phyloP scores from a whole-genome alignment of 2,329 filamentous ascomycete genomes.

The Leptographium radiaticola region DNA sequence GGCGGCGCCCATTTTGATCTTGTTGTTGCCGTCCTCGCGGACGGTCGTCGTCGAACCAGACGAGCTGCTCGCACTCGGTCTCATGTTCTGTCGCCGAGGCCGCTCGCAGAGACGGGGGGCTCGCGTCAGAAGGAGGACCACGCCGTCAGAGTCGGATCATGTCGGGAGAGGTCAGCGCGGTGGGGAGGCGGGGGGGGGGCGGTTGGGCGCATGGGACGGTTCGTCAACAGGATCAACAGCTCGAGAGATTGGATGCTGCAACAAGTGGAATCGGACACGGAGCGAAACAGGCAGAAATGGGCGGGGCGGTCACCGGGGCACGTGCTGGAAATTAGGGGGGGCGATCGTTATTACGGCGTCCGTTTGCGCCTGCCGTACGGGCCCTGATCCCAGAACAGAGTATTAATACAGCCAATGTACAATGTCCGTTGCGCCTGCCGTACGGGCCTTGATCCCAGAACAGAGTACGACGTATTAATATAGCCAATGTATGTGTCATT shows the following conservation, averaged over 20 bases:
- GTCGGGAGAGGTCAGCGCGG: not conserved
- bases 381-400: no score
- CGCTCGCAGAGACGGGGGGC: not conserved
- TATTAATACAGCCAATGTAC: no score
- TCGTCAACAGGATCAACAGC: not conserved
- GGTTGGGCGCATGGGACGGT: not conserved
- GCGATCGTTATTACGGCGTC: no score
- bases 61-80: conserved; percentile 5
- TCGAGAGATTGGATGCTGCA: not conserved
- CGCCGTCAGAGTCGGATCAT: not conserved
- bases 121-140: not conserved
- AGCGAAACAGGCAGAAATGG: no score
- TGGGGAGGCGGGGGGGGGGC: not conserved
- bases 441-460: no score
- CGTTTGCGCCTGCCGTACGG: no score
- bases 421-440: no score
- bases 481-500: no score
- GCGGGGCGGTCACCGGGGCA: no score
- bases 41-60: conserved; percentile 8
- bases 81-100: not conserved
- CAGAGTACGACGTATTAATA: no score
- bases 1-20: not conserved
- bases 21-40: not conserved
- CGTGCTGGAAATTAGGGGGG: no score
- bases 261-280: no score